Evolutionary conservation across 1,284 basidiomycete species (phyloP), one percentile per base, ranked within the genome.

Genomic region (Pseudozyma sp.): DNA sequence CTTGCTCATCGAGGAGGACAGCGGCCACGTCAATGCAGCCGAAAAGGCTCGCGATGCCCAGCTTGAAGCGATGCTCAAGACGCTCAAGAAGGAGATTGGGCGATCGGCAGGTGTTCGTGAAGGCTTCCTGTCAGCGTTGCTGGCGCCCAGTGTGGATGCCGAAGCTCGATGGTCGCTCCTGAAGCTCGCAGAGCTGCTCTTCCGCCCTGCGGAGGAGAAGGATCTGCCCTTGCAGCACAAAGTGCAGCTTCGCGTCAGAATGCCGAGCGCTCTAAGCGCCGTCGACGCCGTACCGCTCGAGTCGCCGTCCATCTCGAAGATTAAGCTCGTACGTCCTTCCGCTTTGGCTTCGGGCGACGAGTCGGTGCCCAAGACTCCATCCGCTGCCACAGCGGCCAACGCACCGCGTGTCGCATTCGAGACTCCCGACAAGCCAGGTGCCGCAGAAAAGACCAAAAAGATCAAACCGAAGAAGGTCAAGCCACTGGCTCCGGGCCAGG

Each of bases 101-200:
- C 70, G 82, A 6, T 83, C 82, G 2, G 80, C 81, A 8, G 75
- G 77, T 19, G 79, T 84, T 6, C 79, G 82, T 5, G 81, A 84
- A 44, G 82, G 81, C 24, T 84, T 82, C 61, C 51, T 84, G 7
- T 71, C 66, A 8, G 82, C 82, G 2, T 54, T 82, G 37, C 67
- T 79, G 14, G 62, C 76, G 17, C 67, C 68, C 4, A 50, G 90
- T 52, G 88, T 90, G 48, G 95, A 98, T 83, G 87, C 91, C 74
- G 92, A 96, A 86, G 92, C 95, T 47, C 91, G 94, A 39, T 93
- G 93, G 89, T 93, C 92, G 68, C 86, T 97, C 51, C 87, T 99
- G 78, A 98, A 98, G 86, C 87, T 97, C 10, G 94, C 92, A 11
- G 96, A 98, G 81, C 87, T 97, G 29, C 89, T 96, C 51, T 92